Conservation (phyloP, 305 asterid genomes). For the Ajuga reptans region DNA sequence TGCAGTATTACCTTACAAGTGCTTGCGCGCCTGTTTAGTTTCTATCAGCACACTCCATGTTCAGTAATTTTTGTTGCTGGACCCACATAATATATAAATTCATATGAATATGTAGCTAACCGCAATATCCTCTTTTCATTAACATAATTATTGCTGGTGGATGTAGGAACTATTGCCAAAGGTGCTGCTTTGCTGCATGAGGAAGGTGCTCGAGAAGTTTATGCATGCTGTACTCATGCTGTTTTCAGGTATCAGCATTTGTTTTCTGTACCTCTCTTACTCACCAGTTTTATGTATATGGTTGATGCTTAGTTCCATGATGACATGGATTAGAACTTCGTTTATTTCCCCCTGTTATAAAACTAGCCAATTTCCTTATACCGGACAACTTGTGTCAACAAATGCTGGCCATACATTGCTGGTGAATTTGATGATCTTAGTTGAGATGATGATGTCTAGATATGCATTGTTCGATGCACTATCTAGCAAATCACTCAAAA, state of each 20-base stretch:
- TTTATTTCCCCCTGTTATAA: background rate
- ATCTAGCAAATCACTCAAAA: background rate
- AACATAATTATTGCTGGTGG: constrained; percentile 22
- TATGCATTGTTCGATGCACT: background rate
- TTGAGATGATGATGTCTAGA: background rate
- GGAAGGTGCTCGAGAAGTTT: constrained; percentile 86
- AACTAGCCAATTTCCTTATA: background rate
- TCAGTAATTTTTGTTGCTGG: background rate
- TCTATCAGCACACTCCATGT: background rate
- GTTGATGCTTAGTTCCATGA: background rate
- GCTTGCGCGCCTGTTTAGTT: background rate
- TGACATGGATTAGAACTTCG: background rate
- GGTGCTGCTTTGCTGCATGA: constrained; percentile 81
- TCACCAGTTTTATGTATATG: background rate
- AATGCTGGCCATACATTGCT: background rate
- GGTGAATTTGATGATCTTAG: background rate
- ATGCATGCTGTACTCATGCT: constrained; percentile 86
- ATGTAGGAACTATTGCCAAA: constrained; percentile 67
- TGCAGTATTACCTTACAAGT: background rate
- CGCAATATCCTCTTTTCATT: background rate
- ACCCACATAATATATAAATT: background rate
- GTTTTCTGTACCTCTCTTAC: background rate
- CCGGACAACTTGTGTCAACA: background rate
- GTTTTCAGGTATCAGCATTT: constrained; percentile 53
- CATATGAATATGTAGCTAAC: background rate